Conservation (phyloP, 768 basidiomycete genomes). For the Naganishia kalamii region DNA sequence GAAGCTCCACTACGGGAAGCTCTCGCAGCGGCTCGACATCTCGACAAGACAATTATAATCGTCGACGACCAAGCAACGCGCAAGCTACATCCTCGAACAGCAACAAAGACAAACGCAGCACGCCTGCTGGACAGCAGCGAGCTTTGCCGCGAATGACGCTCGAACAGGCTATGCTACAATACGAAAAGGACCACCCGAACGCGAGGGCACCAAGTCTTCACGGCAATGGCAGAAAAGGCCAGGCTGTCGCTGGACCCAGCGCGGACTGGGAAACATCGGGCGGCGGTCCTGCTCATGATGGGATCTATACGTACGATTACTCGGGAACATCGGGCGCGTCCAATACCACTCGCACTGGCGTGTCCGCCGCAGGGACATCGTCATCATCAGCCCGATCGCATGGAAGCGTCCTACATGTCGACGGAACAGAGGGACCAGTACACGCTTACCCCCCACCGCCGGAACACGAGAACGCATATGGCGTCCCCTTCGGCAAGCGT, state of each 20-base stretch:
- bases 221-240: background rate
- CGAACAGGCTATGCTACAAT: background rate
- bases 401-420: background rate
- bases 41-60: background rate
- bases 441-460: background rate
- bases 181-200: background rate
- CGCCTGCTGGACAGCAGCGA: background rate
- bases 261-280: background rate
- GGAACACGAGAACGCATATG: slow-evolving; percentile 13
- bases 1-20: background rate
- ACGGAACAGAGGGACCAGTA: background rate
- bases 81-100: background rate
- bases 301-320: slow-evolving; percentile 20
- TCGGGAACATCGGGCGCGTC: background rate
- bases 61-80: background rate
- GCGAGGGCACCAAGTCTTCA: background rate
- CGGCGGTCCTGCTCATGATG: slow-evolving; percentile 1
- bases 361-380: background rate
- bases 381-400: background rate
- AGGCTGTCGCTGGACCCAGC: no score
- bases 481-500: slow-evolving; percentile 13
- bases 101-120: background rate
- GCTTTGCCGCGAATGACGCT: background rate
- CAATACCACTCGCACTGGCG: background rate
- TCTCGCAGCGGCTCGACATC: background rate